A percentile compares a stretch with the other conserved stretches of the same genome.
phyloP scores from a whole-genome alignment of 257 asterid genomes.

The Schizonepeta tenuifolia region DNA sequence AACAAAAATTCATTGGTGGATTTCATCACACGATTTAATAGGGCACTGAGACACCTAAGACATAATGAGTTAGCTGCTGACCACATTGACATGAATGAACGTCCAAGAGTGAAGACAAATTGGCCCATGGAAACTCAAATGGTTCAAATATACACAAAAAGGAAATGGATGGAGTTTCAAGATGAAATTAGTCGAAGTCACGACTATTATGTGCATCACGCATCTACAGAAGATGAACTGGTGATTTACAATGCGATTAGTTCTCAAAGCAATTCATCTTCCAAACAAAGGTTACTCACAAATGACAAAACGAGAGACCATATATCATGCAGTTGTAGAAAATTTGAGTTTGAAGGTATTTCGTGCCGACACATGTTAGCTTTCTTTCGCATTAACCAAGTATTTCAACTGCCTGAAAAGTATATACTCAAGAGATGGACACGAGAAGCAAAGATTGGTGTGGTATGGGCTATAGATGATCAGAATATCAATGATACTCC shows the following conservation, averaged over 20 bases:
- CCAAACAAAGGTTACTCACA: background rate
- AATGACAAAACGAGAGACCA: background rate
- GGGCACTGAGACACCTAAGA: background rate
- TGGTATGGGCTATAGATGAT: no score
- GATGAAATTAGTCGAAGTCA: background rate
- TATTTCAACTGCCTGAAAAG: no score
- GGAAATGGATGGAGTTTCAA: background rate
- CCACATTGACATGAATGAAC: background rate
- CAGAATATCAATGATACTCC: no score
- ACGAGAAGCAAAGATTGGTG: no score
- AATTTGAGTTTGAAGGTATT: background rate
- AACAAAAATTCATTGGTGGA: no score
- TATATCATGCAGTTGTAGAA: background rate
- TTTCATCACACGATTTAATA: no score
- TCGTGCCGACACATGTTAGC: background rate
- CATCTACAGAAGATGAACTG: background rate
- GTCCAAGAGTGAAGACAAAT: no score
- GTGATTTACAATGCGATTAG: background rate
- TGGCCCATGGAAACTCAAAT: background rate
- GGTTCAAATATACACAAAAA: background rate
- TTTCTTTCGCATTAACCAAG: no score
- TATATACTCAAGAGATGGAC: no score
- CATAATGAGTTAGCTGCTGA: background rate
- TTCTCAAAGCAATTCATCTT: no score
- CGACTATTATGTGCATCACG: background rate